Evolutionary conservation across 2,329 filamentous ascomycete species (phyloP).

Genomic region (Aspergillus costaricaensis): DNA sequence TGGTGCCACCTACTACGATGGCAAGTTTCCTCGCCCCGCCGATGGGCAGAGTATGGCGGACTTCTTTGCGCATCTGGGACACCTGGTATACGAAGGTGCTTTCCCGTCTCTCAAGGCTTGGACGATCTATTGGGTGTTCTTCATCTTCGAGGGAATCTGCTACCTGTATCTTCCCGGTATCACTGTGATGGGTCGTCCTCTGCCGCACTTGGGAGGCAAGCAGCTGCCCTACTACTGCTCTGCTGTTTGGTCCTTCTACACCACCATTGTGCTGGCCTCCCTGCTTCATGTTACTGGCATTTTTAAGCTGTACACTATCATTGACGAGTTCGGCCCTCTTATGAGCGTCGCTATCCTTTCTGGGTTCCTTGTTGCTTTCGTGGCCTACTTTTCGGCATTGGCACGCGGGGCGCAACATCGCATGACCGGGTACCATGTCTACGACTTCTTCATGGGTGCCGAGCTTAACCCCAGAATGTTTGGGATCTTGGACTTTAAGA

Average conservation of each 20-base stretch:
- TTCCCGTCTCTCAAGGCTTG: conserved; percentile 82
- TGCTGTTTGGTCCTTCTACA: conserved; percentile 82
- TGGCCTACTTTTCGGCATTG: conserved; percentile 85
- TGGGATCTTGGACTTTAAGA: conserved; percentile 83
- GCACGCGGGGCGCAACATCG: conserved; percentile 80
- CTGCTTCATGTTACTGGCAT: conserved; percentile 76
- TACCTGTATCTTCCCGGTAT: conserved; percentile 88
- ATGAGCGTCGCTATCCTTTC: conserved; percentile 92
- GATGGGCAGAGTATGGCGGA: conserved; percentile 67
- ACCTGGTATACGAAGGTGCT: conserved; percentile 78
- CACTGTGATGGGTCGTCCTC: conserved; percentile 82
- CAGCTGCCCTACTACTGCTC: conserved; percentile 95
- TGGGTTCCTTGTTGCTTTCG: conserved; percentile 77
- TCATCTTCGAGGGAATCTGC: conserved; percentile 77
- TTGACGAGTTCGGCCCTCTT: conserved; percentile 93
- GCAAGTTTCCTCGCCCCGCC: conserved; percentile 70
- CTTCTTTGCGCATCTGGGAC: conserved; percentile 70
- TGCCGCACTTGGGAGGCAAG: conserved; percentile 78
- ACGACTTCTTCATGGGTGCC: conserved; percentile 90
- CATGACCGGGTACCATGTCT: conserved; percentile 80
- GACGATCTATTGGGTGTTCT: conserved; percentile 93
- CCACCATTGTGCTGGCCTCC: conserved; percentile 72
- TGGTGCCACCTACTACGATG: conserved; percentile 88
- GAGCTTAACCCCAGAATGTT: conserved; percentile 87
- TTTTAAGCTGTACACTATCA: conserved; percentile 86